Evolutionary conservation across 306 rosid species (phyloP).

Genomic region (Inga oerstediana): DNA sequence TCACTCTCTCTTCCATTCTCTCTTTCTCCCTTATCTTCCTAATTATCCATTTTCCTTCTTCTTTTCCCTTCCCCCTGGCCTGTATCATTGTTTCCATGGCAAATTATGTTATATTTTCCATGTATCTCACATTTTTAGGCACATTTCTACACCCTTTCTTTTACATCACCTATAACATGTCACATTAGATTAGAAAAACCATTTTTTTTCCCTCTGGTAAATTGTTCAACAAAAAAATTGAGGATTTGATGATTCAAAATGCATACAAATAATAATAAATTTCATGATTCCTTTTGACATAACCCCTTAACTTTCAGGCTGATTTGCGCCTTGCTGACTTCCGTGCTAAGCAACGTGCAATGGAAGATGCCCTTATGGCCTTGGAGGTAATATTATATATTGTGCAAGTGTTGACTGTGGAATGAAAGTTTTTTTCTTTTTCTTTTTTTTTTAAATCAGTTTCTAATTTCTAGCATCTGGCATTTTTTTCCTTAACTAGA

Average conservation of each 20-base stretch:
- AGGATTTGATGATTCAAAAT: conserved; percentile 19
- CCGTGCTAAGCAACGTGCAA: conserved; percentile 95
- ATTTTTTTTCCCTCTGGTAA: background rate
- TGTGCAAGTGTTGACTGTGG: conserved; percentile 14
- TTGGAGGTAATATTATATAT: conserved; percentile 70
- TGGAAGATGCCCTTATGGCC: conserved; percentile 97
- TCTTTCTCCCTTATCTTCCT: background rate
- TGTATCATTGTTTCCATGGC: background rate
- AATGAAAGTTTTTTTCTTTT: background rate
- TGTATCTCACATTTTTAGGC: background rate
- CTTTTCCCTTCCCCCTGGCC: background rate
- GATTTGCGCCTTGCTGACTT: conserved; percentile 95
- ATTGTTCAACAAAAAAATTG: conserved; percentile 9
- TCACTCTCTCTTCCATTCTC: background rate
- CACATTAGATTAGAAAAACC: conserved; percentile 4
- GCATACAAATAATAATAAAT: conserved; percentile 7
- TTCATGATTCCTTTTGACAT: conserved; percentile 21
- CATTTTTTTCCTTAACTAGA: conserved; percentile 10
- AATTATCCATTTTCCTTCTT: background rate
- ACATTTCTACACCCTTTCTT: conserved; percentile 10
- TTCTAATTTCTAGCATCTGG: background rate
- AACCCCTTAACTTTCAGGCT: conserved; percentile 63
- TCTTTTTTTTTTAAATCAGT: background rate
- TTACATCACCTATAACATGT: conserved; percentile 2
- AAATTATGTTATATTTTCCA: background rate